These are phyloP conservation scores for Metschnikowia bowlesiae DNA, from an alignment of 805 yeast genomes.

Conservation along the genomic window DNA sequence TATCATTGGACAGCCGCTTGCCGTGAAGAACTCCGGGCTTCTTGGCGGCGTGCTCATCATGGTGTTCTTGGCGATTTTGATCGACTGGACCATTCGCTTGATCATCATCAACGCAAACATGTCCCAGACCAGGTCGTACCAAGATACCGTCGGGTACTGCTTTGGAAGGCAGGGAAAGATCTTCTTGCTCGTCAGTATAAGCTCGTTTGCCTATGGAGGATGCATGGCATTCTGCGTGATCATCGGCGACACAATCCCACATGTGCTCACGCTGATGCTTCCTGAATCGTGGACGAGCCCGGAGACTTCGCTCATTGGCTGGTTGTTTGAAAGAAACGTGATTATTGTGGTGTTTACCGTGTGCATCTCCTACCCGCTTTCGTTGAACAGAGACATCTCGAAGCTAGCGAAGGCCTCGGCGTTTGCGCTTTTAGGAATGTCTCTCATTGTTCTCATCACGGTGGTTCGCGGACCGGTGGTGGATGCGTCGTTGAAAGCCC, in stretches of 20 bases:
- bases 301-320: conserved; percentile 32
- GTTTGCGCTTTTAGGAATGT: conserved; percentile 81
- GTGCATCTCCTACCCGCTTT: conserved; percentile 76
- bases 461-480: conserved; percentile 67
- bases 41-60: conserved; percentile 66
- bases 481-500: conserved; percentile 45
- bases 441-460: conserved; percentile 68
- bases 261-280: conserved; percentile 67
- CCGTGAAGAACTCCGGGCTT: conserved; percentile 76
- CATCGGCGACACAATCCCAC: conserved; percentile 93
- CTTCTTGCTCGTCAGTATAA: conserved; percentile 68
- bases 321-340: conserved; percentile 63
- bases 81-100: conserved; percentile 82
- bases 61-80: conserved; percentile 56
- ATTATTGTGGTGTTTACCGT: conserved; percentile 67
- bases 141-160: conserved; percentile 76
- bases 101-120: conserved; percentile 80
- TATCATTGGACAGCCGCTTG: conserved; percentile 89
- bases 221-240: conserved; percentile 90
- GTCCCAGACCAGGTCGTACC: conserved; percentile 73
- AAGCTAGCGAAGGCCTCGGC: conserved; percentile 83
- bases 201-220: conserved; percentile 91
- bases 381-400: conserved; percentile 75
- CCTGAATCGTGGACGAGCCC: conserved; percentile 37
- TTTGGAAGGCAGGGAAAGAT: conserved; percentile 72